These are phyloP conservation scores for Nymphaea colorata DNA, from an alignment of 164 flowering plant genomes.

Conservation along the genomic window DNA sequence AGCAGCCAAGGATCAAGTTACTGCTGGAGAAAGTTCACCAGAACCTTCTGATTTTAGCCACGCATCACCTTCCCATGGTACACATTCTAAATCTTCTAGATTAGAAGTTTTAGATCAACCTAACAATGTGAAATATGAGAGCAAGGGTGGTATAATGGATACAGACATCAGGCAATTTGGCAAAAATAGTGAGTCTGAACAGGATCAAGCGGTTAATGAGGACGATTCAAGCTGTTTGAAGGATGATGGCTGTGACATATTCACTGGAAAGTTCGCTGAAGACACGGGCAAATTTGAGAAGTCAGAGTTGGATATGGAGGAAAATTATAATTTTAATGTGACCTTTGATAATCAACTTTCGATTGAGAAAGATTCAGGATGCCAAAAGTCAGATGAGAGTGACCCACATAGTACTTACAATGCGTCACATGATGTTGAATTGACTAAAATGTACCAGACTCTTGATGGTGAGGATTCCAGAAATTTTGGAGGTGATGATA, in stretches of 20 bases:
- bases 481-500: background rate
- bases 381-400: background rate
- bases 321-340: background rate
- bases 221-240: background rate
- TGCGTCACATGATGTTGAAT: background rate
- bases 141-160: background rate
- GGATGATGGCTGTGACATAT: background rate
- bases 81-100: too few species aligned
- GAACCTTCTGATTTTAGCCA: slow-evolving; percentile 3
- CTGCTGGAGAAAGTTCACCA: background rate
- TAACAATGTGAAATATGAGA: too few species aligned
- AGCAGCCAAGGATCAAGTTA: slow-evolving; percentile 1
- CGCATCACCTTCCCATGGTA: too few species aligned
- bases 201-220: background rate
- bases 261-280: background rate
- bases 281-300: background rate
- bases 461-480: background rate
- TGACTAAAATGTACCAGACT: background rate
- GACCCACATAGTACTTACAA: background rate
- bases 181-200: background rate
- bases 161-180: background rate
- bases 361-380: background rate
- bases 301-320: background rate
- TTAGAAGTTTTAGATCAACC: too few species aligned
- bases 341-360: background rate